A percentile compares a stretch with the other conserved stretches of the same genome.
Evolutionary conservation across 768 basidiomycete genomes (phyloP).

Genomic region (Auriscalpium orientale): DNA sequence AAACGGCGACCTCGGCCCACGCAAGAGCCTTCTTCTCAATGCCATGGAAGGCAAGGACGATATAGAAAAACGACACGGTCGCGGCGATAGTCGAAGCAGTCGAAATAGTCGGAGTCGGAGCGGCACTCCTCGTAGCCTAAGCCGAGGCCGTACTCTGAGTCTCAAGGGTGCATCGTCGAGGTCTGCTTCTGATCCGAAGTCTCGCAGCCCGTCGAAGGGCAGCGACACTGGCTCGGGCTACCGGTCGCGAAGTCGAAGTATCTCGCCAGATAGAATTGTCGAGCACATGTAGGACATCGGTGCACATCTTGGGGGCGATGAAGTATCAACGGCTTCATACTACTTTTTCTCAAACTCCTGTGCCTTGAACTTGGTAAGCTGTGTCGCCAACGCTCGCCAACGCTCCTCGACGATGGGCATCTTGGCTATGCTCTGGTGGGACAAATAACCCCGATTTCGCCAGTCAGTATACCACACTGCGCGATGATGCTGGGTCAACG

Average conservation of each 20-base stretch:
- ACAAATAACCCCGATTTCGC: conserved; percentile 70
- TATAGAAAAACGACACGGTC: conserved; percentile 24
- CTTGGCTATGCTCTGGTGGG: conserved; percentile 45
- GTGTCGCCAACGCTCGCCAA: conserved; percentile 56
- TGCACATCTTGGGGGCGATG: not conserved
- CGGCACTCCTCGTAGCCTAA: conserved; percentile 24
- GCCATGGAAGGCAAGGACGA: conserved; percentile 76
- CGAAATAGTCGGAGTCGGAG: conserved; percentile 24
- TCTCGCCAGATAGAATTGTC: conserved; percentile 40
- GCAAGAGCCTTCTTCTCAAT: conserved; percentile 81
- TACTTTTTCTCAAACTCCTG: conserved; percentile 34
- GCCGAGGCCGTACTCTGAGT: conserved; percentile 17
- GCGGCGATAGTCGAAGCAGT: conserved; percentile 32
- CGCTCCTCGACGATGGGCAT: conserved; percentile 64
- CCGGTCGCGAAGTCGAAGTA: conserved; percentile 30
- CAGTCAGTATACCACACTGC: conserved; percentile 74
- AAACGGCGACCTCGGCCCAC: conserved; percentile 77
- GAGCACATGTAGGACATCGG: conserved; percentile 15
- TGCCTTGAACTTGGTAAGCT: conserved; percentile 47
- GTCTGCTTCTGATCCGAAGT: conserved; percentile 34
- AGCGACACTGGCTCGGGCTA: conserved; percentile 19
- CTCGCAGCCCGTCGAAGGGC: conserved; percentile 53
- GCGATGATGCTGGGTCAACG: not conserved
- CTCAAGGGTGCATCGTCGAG: conserved; percentile 38
- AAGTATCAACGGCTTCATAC: conserved; percentile 12